Evolutionary conservation across 345 rosid species (phyloP).

Genomic region (Lumnitzera littorea): DNA sequence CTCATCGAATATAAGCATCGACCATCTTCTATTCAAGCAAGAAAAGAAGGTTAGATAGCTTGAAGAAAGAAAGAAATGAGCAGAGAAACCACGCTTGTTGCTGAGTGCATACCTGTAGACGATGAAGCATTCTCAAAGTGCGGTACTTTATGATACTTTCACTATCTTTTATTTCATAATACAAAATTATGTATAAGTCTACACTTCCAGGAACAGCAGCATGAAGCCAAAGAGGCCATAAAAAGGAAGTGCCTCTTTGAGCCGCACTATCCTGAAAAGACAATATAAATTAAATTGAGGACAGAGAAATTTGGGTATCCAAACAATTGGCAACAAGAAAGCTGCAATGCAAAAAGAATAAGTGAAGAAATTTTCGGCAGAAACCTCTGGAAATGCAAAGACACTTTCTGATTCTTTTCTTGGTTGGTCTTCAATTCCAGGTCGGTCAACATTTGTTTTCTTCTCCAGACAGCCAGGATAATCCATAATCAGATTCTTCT

Average conservation of each 20-base stretch:
- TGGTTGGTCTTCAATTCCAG: slow-evolving; percentile 18
- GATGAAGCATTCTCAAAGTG: slow-evolving; percentile 70
- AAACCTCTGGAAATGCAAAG: slow-evolving; percentile 82
- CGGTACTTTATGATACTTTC: slow-evolving; percentile 81
- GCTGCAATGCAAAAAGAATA: slow-evolving; percentile 8
- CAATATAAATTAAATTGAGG: slow-evolving; percentile 10
- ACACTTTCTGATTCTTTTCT: slow-evolving; percentile 28
- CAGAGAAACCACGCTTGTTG: slow-evolving; percentile 4
- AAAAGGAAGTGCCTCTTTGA: slow-evolving; percentile 45
- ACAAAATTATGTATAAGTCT: slow-evolving; percentile 54
- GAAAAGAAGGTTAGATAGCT: background rate
- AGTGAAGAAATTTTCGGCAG: slow-evolving; percentile 19
- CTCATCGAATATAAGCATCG: too few relatives aligned
- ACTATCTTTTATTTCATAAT: slow-evolving; percentile 76
- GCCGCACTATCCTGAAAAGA: slow-evolving; percentile 52
- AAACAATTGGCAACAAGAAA: too few relatives aligned
- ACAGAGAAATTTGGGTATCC: slow-evolving; percentile 1
- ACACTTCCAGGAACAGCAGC: slow-evolving; percentile 84
- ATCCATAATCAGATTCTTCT: slow-evolving; percentile 34
- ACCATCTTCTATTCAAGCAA: too few relatives aligned
- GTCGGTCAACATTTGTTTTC: slow-evolving; percentile 28
- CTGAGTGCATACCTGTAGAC: slow-evolving; percentile 53
- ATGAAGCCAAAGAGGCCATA: slow-evolving; percentile 95
- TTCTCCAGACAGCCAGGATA: slow-evolving; percentile 70
- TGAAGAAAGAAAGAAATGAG: background rate